Evolutionary conservation across 768 basidiomycete genomes (phyloP).

Genomic region (Infundibulicybe gibba): DNA sequence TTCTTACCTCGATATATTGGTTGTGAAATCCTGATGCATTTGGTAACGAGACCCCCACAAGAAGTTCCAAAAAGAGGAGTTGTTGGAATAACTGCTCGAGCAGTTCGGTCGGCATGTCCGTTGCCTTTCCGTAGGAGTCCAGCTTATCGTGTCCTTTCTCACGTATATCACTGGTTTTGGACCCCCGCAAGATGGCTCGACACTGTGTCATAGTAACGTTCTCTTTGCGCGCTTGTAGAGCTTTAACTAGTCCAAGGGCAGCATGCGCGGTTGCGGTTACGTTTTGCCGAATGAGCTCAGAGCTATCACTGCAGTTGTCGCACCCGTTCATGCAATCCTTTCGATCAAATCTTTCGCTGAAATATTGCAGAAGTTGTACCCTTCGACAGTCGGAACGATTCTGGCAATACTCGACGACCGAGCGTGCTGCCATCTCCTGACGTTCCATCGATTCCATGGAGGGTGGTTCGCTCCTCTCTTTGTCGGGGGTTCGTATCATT

Average conservation of each 20-base stretch:
- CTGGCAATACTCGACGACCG: conserved; percentile 75
- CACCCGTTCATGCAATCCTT: conserved; percentile 66
- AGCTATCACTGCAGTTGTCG: conserved; percentile 73
- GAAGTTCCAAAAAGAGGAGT: conserved; percentile 45
- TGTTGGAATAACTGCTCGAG: conserved; percentile 64
- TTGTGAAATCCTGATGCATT: conserved; percentile 43
- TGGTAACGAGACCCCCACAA: conserved; percentile 42
- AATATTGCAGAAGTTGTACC: conserved; percentile 82
- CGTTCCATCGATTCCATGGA: conserved; percentile 58
- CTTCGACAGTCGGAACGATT: conserved; percentile 88
- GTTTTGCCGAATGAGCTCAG: conserved; percentile 45
- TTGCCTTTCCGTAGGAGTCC: conserved; percentile 51
- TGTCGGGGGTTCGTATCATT: conserved; percentile 56
- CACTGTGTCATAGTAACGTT: conserved; percentile 60
- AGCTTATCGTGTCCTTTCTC: conserved; percentile 46
- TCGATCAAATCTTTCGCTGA: conserved; percentile 76
- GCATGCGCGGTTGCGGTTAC: conserved; percentile 55
- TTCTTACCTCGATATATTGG: conserved; percentile 49
- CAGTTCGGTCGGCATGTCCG: conserved; percentile 44
- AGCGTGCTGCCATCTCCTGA: conserved; percentile 58
- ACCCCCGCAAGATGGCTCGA: conserved; percentile 64
- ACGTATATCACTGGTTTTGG: conserved; percentile 40
- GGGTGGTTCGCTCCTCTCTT: conserved; percentile 32
- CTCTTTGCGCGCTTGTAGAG: conserved; percentile 37
- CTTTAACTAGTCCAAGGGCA: conserved; percentile 56